phyloP scores from a whole-genome alignment of 2,329 filamentous ascomycete genomes.

The Phaeosphaeriaceae sp. region DNA sequence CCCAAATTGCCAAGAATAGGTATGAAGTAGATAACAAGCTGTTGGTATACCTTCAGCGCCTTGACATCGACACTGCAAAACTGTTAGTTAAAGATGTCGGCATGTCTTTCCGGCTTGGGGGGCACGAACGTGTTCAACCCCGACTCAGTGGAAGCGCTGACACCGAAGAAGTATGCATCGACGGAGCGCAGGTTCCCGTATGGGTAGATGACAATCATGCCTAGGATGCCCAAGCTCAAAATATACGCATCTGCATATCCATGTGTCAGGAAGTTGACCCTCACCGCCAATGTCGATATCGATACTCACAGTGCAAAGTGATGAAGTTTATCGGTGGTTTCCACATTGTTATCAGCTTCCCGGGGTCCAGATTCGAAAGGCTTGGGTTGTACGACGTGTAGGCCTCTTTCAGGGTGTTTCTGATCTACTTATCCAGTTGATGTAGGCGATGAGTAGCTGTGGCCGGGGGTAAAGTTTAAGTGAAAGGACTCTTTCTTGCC shows the following conservation, averaged over 20 bases:
- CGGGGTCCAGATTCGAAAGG: no score
- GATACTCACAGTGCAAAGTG: slow-evolving; percentile 28
- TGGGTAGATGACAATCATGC: slow-evolving; percentile 47
- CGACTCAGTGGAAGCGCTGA: slow-evolving; percentile 58
- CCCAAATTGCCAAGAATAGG: slow-evolving; percentile 58
- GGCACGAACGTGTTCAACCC: slow-evolving; percentile 56
- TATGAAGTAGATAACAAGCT: slow-evolving; percentile 59
- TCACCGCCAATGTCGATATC: not conserved
- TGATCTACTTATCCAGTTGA: no score
- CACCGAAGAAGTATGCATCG: slow-evolving; percentile 60
- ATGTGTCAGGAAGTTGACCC: not conserved
- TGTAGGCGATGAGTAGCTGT: no score
- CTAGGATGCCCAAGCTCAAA: slow-evolving; percentile 44
- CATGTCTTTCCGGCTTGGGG: not conserved
- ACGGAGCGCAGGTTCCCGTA: slow-evolving; percentile 52
- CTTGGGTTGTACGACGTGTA: no score
- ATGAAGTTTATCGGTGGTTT: slow-evolving; percentile 29
- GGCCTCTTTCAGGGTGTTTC: no score
- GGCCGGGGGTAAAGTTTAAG: no score
- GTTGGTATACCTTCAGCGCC: slow-evolving; percentile 57
- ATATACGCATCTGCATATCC: slow-evolving; percentile 49
- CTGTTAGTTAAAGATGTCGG: not conserved
- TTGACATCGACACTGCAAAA: slow-evolving; percentile 57
- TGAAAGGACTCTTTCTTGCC: no score
- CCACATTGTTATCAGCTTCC: no score